Base-by-base conservation (phyloP, 495 filamentous ascomycete species). In the Clavariopsis aquatica region DNA sequence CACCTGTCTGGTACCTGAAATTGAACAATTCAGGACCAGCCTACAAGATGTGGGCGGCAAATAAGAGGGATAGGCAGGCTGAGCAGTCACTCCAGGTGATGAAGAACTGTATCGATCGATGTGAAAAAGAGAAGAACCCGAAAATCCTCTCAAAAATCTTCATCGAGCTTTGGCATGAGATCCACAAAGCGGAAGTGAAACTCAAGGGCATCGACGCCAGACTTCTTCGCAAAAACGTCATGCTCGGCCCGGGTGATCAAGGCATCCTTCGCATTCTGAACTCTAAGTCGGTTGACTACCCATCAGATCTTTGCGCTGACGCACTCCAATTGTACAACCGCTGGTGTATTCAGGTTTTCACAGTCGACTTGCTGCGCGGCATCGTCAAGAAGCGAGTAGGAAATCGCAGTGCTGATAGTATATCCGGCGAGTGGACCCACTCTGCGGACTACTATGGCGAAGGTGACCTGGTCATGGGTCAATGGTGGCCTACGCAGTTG, bases 401-500 rank as follows among this genome's bases (percentile, higher is more conserved):
- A 64, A 28, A 63, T 52, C 53, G 58, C 9, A 63, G 54, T 23
- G 46, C 63, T 4, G 70, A 75, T 36, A 65, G 58, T 0, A 52
- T 80, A 2, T 66, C 74, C 3, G 60, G 62, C 15, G 43, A 65
- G 1, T 80, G 75, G 56, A 43, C 52, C 13, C 54, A 66, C 0
- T 62, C 66, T 13, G 56, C 74, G 6, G 75, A 77, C 43, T 71
- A 72, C 46, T 62, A 75, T 49, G 84, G 84, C 8, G 71, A 77
- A 27, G 80, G 81, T 34, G 62, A 75, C 12, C 74, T 85, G 13
- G 62, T 79, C 2, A 77, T 80, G 57, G 84, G 84, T 0, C 78
- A 84, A 57, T 85, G 84, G 83, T 86, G 80, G 82, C 84, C 82
- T 0, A 67, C 77, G 1, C 81, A 83, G 34, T 76, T 85, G 4